Evolutionary conservation across 208 protist genomes (phyloP), one percentile per base, ranked within the genome.

Genomic region (Blastocrithidia nonstop): DNA sequence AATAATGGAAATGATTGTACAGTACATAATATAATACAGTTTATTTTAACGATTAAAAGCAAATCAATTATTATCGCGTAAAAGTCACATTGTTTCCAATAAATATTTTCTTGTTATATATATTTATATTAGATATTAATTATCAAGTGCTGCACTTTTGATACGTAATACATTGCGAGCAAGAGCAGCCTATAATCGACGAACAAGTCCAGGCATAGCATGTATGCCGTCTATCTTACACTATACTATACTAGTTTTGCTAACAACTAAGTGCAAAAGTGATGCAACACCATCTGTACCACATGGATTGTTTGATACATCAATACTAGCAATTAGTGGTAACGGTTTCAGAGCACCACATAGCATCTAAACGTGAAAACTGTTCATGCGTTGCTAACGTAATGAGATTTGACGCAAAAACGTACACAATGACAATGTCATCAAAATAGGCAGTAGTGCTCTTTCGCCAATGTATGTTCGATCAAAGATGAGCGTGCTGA

Each of bases 251-350:
- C 26, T 52, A 11, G 44, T 37, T 20, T 43, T 68, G 11, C 45
- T 19, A 46, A 55, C 25, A 5, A 66, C 64, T n/a, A 74, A 57
- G 11, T 20, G 43, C 19, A 73, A 45, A 21, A 82, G 55, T 9
- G 54, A 46, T 17, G 45, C 40, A 13, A 82, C 60, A 32, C 67
- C 72, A n/a, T 47, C 54, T 1, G 64, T 71, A 22, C 72, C 72
- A 59, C 64, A 71, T 4, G 72, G 72, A 48, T 82, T 82, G 16
- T 48, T 44, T n/a, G 72, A 82, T 2, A 82, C 53, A 50, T 82
- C 72, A 20, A 82, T 49, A 16, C 15, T 32, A 8, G 19, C 32
- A 0, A 82, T 15, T 15, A 24, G 23, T 11, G 62, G 48, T 32
- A 75, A 40, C 17, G 50, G 27, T 9, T n/a, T 3, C 5, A 82